A percentile compares a stretch with the other conserved stretches of the same genome.
Conservation (phyloP, 2,329 filamentous ascomycete species). For the Sporothrix variecibatus region DNA sequence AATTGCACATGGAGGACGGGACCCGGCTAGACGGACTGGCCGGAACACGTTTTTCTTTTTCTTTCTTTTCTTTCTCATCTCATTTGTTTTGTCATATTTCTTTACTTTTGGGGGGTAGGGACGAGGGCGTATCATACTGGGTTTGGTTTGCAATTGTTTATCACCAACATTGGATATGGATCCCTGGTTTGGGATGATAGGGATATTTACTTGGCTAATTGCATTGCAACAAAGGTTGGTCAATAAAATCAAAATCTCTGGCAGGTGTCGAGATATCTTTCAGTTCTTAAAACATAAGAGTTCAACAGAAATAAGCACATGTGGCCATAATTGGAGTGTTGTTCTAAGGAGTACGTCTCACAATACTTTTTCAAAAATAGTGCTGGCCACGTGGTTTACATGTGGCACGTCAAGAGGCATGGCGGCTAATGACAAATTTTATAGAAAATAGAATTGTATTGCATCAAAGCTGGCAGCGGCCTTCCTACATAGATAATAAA, state of each 20-base stretch:
- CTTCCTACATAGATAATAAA: neutral
- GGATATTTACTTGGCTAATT: neutral
- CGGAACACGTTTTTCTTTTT: neutral
- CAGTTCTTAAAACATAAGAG: neutral
- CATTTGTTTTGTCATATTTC: slow-evolving; percentile 15
- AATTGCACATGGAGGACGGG: neutral
- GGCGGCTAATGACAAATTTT: neutral
- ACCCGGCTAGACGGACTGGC: neutral
- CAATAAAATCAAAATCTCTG: neutral
- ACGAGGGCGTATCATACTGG: neutral
- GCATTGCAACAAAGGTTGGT: slow-evolving; percentile 1
- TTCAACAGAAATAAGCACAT: neutral
- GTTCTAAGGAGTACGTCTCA: neutral
- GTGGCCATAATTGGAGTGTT: neutral
- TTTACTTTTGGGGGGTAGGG: neutral
- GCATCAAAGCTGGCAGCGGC: neutral
- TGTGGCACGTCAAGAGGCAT: neutral
- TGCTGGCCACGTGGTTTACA: neutral
- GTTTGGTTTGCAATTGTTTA: slow-evolving; percentile 2
- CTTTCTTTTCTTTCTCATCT: neutral
- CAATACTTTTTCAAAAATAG: too few species aligned
- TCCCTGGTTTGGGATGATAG: neutral
- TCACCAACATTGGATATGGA: neutral
- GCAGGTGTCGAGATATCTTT: neutral
- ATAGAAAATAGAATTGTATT: neutral